Base-by-base conservation (phyloP, 805 yeast genomes). In the Danielia oregonensis region DNA sequence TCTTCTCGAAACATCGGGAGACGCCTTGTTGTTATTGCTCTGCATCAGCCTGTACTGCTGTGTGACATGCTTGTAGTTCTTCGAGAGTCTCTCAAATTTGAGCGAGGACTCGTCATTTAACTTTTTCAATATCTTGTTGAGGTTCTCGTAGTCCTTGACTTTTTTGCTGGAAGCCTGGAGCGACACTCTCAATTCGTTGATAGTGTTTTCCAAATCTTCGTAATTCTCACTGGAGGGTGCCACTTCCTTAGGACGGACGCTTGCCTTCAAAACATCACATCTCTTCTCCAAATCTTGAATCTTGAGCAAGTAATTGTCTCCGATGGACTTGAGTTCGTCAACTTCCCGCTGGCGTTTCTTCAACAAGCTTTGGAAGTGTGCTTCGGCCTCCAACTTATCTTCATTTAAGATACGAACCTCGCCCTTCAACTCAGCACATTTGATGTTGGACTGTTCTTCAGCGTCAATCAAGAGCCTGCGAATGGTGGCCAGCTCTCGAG, bases 401-500 rank as follows among this genome's bases (percentile, higher is more conserved):
- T 83, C 89, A 2, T 59, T 52, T 0, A 76, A 37, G n/a, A 57
- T 61, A 12, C 64, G 59, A 17, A 86, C 46, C 42, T 77, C 78
- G 4, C 68, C 67, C 32, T 66, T 73, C 13, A 79, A 56, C 23
- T 83, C 87, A n/a, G 63, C 62, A n/a, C 74, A 56, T 36, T 74
- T 74, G 2, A 51, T 44, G 22, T 70, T 72, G 26, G 75, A 71
- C 24, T 66, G 71, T 29, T 77, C 79, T 48, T 88, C 91, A 5
- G 76, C 70, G 29, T 86, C 95, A 29, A 76, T 57, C 18, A 89
- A 52, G 24, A 86, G 55, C 39, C 84, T 66, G 46, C 94, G 71
- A 59, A 88, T 75, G 0, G 86, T 78, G 1, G 79, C 67, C 0
- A 86, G 71, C 58, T 91, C 97, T 32, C 89, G 68, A 0, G 85